Evolutionary conservation across 1,284 basidiomycete genomes (phyloP).

Genomic region (Apiotrichum porosum): DNA sequence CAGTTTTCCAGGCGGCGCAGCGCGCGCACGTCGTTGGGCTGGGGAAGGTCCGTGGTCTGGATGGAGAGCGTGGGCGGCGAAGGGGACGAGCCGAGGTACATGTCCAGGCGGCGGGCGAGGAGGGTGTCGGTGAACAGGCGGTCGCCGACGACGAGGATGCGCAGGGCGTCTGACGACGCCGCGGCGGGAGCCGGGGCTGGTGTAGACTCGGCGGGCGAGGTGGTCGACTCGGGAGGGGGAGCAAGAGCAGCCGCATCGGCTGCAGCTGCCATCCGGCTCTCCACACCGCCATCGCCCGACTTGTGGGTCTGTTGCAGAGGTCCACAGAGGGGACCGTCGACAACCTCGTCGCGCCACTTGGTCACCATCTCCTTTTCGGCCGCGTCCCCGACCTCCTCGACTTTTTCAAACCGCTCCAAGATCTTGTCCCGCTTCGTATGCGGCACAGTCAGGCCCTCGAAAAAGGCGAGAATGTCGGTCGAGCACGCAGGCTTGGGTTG

Average conservation of each 20-base stretch:
- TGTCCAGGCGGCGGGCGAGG: conserved; percentile 64
- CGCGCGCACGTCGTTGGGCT: conserved; percentile 37
- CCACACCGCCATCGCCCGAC: background rate
- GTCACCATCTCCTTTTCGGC: conserved; percentile 23
- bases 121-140: conserved; percentile 86
- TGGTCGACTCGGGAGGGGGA: background rate
- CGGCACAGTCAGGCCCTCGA: conserved; percentile 35
- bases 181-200: background rate
- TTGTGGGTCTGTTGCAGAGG: background rate
- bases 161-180: conserved; percentile 46
- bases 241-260: background rate
- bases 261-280: conserved; percentile 14
- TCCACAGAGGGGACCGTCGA: conserved; percentile 35
- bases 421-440: background rate
- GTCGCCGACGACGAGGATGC: conserved; percentile 78
- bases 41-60: conserved; percentile 39
- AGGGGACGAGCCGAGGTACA: conserved; percentile 20
- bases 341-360: conserved; percentile 26
- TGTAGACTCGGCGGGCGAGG: background rate
- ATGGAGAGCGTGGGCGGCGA: conserved; percentile 16
- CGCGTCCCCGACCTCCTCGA: conserved; percentile 23
- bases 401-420: background rate
- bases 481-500: conserved; percentile 77
- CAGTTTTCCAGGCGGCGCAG: conserved; percentile 43
- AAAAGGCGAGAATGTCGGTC: conserved; percentile 61